A percentile compares a stretch with the other conserved stretches of the same genome.
Conservation (phyloP, 257 asterid genomes). For the Penstemon newberryi region DNA sequence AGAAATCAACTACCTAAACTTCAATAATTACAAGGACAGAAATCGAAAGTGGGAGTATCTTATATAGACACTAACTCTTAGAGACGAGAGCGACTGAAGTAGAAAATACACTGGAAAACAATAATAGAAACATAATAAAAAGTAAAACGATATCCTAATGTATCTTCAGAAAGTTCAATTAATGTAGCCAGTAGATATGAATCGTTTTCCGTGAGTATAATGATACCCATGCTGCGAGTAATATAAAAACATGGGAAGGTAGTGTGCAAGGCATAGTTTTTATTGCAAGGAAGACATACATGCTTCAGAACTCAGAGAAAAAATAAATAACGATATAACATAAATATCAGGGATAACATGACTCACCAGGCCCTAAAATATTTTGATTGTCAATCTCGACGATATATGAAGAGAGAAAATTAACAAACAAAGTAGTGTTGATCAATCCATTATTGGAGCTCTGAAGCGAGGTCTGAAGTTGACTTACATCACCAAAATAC, state of each 20-base stretch:
- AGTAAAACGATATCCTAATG: no score
- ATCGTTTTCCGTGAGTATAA: no score
- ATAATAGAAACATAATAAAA: no score
- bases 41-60: no score
- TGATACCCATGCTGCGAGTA: no score
- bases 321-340: background rate
- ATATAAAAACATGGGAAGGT: slow-evolving; percentile 9
- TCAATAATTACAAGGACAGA: no score
- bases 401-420: slow-evolving; percentile 80
- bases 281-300: slow-evolving; percentile 17
- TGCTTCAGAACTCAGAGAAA: slow-evolving; percentile 10
- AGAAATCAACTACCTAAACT: no score
- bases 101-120: no score
- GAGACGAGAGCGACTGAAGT: no score
- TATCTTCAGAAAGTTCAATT: no score
- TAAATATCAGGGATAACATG: slow-evolving; percentile 22
- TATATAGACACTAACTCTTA: no score
- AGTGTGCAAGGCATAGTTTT: slow-evolving; percentile 21
- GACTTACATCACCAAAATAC: slow-evolving; percentile 54
- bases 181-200: no score
- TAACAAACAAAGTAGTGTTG: slow-evolving; percentile 75
- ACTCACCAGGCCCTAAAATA: slow-evolving; percentile 85
- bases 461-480: slow-evolving; percentile 70
- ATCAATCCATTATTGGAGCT: slow-evolving; percentile 64
- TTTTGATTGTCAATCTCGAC: slow-evolving; percentile 79